These are phyloP conservation scores for Triticum urartu DNA, from an alignment of 176 grass and related monocot species.

Conservation along the genomic window DNA sequence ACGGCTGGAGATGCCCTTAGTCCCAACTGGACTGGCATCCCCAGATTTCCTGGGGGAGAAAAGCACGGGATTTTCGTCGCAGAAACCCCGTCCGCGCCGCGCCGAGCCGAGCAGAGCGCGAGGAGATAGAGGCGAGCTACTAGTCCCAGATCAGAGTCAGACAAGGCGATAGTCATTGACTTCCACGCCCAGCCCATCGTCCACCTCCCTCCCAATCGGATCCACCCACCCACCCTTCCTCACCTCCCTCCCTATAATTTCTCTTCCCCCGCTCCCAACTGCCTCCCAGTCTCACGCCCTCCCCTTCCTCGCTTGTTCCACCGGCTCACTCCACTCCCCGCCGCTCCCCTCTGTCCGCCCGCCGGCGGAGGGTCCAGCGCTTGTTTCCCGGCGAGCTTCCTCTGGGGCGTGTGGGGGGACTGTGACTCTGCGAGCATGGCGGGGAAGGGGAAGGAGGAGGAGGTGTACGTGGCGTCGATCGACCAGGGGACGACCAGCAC, in stretches of 20 bases:
- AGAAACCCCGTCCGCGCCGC: background rate
- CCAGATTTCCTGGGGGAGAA: background rate
- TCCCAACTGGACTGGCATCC: background rate
- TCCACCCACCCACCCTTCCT: slow-evolving; percentile 8
- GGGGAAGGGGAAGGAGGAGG: slow-evolving; percentile 26
- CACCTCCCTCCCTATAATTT: background rate
- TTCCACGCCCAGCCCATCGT: slow-evolving; percentile 1
- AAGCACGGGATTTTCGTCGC: background rate
- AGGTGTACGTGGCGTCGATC: slow-evolving; percentile 78
- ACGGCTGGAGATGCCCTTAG: too few relatives aligned
- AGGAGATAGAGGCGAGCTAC: background rate
- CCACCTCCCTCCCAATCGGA: slow-evolving; percentile 29
- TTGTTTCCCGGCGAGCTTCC: background rate
- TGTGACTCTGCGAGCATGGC: slow-evolving; percentile 14
- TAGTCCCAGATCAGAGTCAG: background rate
- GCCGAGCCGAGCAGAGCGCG: background rate
- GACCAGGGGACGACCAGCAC: slow-evolving; percentile 98
- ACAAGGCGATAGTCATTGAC: slow-evolving; percentile 21
- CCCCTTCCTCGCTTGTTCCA: background rate
- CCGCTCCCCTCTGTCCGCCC: background rate
- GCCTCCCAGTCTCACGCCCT: slow-evolving; percentile 15
- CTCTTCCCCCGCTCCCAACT: background rate
- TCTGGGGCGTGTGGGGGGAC: background rate
- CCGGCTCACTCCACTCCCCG: background rate
- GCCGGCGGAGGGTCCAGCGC: background rate